Percentiles rank a stretch among this genome's conserved stretches.
Evolutionary conservation across 192 early-diverging fungal species (phyloP).

Genomic region (Coemansia sp.): DNA sequence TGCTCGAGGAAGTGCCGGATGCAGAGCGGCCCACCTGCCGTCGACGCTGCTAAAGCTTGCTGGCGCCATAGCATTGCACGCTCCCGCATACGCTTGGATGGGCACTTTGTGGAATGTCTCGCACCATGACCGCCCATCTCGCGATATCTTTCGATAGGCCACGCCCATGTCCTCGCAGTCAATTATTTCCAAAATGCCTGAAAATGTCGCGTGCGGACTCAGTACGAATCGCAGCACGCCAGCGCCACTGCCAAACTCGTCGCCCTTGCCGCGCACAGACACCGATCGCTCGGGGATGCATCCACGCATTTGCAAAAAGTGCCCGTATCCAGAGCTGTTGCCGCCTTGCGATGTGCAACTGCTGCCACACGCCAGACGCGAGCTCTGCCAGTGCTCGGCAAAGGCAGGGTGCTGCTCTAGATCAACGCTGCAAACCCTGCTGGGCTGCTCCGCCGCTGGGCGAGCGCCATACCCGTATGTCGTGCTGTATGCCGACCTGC

Average conservation of each 20-base stretch:
- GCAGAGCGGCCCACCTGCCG: neutral
- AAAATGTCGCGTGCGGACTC: constrained; percentile 17
- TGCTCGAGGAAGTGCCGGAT: neutral
- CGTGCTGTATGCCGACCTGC: constrained; percentile 2
- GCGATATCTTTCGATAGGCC: constrained; percentile 34
- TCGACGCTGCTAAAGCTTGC: neutral
- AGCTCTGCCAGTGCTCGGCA: neutral
- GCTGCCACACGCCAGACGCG: neutral
- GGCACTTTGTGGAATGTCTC: constrained; percentile 41
- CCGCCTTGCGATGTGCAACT: neutral
- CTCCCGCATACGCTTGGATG: neutral
- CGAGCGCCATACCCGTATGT: neutral
- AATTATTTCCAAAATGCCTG: constrained; percentile 27
- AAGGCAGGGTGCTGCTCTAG: neutral
- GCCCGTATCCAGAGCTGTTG: neutral
- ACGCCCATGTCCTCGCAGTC: constrained; percentile 20
- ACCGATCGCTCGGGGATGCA: neutral
- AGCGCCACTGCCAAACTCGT: neutral
- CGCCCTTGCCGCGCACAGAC: neutral
- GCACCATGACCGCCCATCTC: constrained; percentile 24
- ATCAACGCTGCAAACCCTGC: neutral
- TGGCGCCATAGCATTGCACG: neutral
- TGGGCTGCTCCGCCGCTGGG: neutral
- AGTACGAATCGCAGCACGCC: constrained; percentile 20
- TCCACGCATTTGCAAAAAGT: neutral